phyloP scores from a whole-genome alignment of 441 rosid species.

The Croton setiger region DNA sequence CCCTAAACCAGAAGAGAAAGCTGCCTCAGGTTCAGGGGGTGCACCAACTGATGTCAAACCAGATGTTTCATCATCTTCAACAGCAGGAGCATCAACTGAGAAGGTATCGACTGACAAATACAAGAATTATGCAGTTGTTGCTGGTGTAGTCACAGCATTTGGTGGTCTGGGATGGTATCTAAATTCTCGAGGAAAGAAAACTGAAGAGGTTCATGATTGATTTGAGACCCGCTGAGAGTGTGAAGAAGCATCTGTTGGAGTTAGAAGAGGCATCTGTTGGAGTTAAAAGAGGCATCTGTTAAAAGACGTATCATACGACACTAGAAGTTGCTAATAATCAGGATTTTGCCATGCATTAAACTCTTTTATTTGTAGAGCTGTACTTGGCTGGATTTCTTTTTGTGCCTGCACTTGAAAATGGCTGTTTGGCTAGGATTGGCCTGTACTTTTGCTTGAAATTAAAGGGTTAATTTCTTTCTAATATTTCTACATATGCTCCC shows the following conservation, averaged over 20 bases:
- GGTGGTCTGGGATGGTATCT: slow-evolving; percentile 93
- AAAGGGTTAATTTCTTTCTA: neutral
- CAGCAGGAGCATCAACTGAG: slow-evolving; percentile 46
- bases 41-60: slow-evolving; percentile 46
- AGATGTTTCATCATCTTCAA: slow-evolving; percentile 35
- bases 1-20: slow-evolving; percentile 58
- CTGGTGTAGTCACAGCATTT: slow-evolving; percentile 51
- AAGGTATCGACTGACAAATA: slow-evolving; percentile 70
- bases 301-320: too few species aligned
- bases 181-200: slow-evolving; percentile 63
- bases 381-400: neutral
- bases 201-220: slow-evolving; percentile 59
- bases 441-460: neutral
- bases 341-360: slow-evolving; percentile 5
- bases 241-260: slow-evolving; percentile 12
- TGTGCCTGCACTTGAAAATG: neutral
- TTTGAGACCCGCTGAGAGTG: slow-evolving; percentile 2
- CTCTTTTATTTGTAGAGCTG: neutral
- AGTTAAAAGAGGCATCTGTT: neutral
- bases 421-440: neutral
- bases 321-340: slow-evolving; percentile 22
- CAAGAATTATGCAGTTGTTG: slow-evolving; percentile 79
- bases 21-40: slow-evolving; percentile 41
- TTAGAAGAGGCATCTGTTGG: neutral
- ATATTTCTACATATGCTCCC: too few species aligned